Percentiles rank a stretch among this genome's conserved stretches.
These are phyloP conservation scores for Backusella circina DNA, from an alignment of 192 early-diverging fungal species.

Conservation along the genomic window DNA sequence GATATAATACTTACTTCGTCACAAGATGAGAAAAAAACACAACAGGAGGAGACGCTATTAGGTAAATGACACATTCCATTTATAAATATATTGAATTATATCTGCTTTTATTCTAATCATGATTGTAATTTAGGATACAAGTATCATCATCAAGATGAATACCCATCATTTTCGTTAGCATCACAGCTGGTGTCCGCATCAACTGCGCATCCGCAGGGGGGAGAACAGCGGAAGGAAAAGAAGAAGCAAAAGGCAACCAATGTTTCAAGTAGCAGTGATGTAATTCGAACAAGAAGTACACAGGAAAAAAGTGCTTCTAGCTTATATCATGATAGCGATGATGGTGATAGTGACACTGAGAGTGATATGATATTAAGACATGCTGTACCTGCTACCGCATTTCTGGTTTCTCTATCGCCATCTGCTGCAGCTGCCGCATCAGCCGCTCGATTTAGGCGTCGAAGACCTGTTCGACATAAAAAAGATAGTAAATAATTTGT, in stretches of 20 bases:
- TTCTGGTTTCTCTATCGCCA: conserved; percentile 6
- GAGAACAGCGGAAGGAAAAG: background rate
- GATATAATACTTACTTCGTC: background rate
- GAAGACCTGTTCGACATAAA: background rate
- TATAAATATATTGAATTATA: background rate
- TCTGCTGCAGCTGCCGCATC: conserved; percentile 4
- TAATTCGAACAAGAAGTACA: background rate
- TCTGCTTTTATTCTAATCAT: background rate
- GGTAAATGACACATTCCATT: background rate
- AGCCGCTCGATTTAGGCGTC: background rate
- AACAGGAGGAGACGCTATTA: background rate
- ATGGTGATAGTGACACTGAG: background rate
- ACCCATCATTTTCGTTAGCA: background rate
- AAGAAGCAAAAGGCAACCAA: background rate
- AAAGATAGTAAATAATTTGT: background rate
- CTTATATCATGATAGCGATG: background rate
- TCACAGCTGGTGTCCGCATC: background rate
- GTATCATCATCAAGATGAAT: background rate
- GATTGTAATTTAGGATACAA: background rate
- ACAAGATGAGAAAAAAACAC: background rate
- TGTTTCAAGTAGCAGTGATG: background rate
- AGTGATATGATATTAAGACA: background rate
- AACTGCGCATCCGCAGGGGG: background rate
- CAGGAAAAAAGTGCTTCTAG: background rate
- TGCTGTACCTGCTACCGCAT: conserved; percentile 9